These are phyloP conservation scores for Pseudognaphalium luteoalbum DNA, from an alignment of 129 eudicot genomes.

Conservation along the genomic window DNA sequence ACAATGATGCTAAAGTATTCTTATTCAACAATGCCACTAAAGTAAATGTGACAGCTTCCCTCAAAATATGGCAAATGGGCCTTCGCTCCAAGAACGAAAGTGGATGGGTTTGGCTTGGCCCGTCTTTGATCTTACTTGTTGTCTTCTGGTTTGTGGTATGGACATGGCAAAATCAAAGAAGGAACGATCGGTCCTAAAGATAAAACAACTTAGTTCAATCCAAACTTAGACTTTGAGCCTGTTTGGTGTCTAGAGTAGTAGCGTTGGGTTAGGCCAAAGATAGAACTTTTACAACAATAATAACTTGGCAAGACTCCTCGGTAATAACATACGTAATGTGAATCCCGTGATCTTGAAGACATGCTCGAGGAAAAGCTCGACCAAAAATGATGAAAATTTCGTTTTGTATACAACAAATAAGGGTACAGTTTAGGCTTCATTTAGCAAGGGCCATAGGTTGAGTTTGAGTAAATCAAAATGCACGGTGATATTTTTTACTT, in stretches of 20 bases:
- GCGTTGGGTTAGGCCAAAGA: constrained; percentile 17
- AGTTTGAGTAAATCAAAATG: constrained; percentile 15
- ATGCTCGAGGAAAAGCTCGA: not conserved
- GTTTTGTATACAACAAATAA: constrained; percentile 6
- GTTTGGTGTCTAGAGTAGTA: not conserved
- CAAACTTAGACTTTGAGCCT: constrained; percentile 19
- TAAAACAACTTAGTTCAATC: constrained; percentile 1
- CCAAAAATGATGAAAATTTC: not conserved
- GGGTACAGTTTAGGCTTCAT: not conserved
- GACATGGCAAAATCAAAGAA: constrained; percentile 42
- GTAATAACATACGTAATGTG: constrained; percentile 18
- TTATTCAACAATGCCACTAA: constrained; percentile 78
- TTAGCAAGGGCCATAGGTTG: constrained; percentile 6
- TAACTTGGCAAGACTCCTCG: constrained; percentile 25
- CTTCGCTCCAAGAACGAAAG: constrained; percentile 18
- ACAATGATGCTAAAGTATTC: constrained; percentile 46
- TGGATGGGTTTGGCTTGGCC: constrained; percentile 43
- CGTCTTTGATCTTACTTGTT: constrained; percentile 31
- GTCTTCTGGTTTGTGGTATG: constrained; percentile 37
- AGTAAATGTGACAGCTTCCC: constrained; percentile 43
- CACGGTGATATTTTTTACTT: not conserved
- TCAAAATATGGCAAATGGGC: constrained; percentile 75
- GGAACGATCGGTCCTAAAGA: constrained; percentile 15
- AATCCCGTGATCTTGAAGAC: constrained; percentile 15
- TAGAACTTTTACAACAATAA: constrained; percentile 4